A percentile compares a stretch with the other conserved stretches of the same genome.
Evolutionary conservation across 176 grass and related monocot genomes (phyloP).

Genomic region (Ananas comosus): DNA sequence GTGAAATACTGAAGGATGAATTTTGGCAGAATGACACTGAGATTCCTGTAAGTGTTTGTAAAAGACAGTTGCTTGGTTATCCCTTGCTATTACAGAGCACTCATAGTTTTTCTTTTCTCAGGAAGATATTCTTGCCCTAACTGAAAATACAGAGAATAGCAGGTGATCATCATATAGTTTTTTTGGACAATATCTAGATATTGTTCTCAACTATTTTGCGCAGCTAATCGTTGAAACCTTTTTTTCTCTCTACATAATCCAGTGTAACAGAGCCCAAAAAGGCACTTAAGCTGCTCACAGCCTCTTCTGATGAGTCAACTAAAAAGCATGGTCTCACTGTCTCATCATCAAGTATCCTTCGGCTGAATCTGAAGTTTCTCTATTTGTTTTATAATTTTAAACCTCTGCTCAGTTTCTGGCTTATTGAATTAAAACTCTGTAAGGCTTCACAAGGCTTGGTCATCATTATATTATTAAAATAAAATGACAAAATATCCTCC

Average conservation of each 20-base stretch:
- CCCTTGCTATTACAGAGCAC: slow-evolving; percentile 1
- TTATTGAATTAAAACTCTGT: background rate
- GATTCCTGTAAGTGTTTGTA: slow-evolving; percentile 55
- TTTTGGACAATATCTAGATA: no score
- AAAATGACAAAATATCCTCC: no score
- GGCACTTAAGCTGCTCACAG: slow-evolving; percentile 57
- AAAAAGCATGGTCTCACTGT: slow-evolving; percentile 40
- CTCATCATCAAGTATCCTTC: slow-evolving; percentile 43
- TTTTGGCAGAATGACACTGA: slow-evolving; percentile 57
- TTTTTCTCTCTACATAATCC: slow-evolving; percentile 3
- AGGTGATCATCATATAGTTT: slow-evolving; percentile 31
- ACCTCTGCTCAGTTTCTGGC: background rate
- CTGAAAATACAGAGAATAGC: slow-evolving; percentile 48
- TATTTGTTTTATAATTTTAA: background rate
- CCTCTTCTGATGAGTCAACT: slow-evolving; percentile 41
- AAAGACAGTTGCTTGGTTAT: background rate
- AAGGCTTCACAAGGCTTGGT: no score
- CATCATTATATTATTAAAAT: no score
- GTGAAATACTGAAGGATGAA: slow-evolving; percentile 54
- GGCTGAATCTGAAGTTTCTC: slow-evolving; percentile 7
- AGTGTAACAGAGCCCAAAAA: slow-evolving; percentile 57
- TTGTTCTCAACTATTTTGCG: slow-evolving; percentile 4
- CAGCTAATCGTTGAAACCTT: slow-evolving; percentile 1
- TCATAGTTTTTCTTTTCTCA: slow-evolving; percentile 35
- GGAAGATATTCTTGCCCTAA: slow-evolving; percentile 66